These are phyloP conservation scores for Sophora flavescens DNA, from an alignment of 306 rosid species.

Conservation along the genomic window DNA sequence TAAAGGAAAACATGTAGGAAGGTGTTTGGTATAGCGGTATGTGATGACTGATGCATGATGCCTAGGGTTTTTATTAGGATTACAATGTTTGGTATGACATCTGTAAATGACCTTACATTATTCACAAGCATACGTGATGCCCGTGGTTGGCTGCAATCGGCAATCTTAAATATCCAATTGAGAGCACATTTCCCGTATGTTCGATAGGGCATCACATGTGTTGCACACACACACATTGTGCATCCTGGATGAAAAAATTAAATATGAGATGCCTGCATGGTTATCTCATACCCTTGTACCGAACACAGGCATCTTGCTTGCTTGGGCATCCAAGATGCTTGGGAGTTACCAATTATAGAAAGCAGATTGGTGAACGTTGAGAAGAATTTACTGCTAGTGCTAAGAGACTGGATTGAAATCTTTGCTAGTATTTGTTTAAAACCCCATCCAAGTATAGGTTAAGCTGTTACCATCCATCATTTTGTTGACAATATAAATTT, in stretches of 20 bases:
- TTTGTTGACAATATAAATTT: conserved; percentile 19
- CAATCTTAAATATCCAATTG: neutral
- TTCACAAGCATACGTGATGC: neutral
- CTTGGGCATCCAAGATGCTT: conserved; percentile 12
- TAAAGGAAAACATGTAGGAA: neutral
- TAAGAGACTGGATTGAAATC: conserved; percentile 26
- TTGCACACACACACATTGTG: too few species aligned
- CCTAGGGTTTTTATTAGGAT: neutral
- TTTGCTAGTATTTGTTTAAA: conserved; percentile 30
- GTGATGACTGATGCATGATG: neutral
- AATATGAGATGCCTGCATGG: neutral
- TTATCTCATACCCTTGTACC: neutral
- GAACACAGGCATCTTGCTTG: conserved; percentile 23
- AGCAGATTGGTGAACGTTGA: conserved; percentile 19
- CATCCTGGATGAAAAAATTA: neutral
- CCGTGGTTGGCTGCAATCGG: neutral
- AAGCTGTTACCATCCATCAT: conserved; percentile 14
- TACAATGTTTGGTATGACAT: neutral
- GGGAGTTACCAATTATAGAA: conserved; percentile 10
- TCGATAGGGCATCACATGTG: too few species aligned
- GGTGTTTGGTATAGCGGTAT: neutral
- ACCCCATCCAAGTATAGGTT: conserved; percentile 18
- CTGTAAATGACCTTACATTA: neutral
- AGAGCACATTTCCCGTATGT: neutral
- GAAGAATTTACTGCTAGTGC: conserved; percentile 4